Conservation (phyloP, 306 rosid species). For the Rosa rugosa region DNA sequence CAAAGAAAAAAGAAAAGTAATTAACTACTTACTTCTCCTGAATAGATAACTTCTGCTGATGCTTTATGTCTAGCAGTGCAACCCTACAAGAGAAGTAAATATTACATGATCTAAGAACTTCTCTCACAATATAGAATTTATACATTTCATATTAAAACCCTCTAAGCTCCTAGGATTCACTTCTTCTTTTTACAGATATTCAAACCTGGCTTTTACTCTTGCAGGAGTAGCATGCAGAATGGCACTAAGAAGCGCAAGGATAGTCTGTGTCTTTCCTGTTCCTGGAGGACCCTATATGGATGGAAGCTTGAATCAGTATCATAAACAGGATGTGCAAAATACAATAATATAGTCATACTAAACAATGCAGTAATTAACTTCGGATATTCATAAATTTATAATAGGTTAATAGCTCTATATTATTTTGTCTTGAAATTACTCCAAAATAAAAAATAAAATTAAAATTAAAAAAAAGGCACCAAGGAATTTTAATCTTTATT, state of each 20-base stretch:
- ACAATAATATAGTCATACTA: not conserved
- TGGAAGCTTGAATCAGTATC: conserved; percentile 36
- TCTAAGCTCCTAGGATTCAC: conserved; percentile 1
- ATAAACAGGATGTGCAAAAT: not conserved
- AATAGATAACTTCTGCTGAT: conserved; percentile 49
- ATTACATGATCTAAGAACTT: conserved; percentile 4
- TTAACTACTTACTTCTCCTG: conserved; percentile 64
- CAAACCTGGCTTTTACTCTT: conserved; percentile 75
- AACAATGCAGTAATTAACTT: not conserved
- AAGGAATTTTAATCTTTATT: too few relatives aligned
- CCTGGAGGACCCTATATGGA: conserved; percentile 96
- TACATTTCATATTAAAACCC: not conserved
- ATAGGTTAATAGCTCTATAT: not conserved
- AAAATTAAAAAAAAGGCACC: too few relatives aligned
- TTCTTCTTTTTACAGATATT: conserved; percentile 9
- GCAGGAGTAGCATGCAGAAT: conserved; percentile 93
- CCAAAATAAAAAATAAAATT: not conserved
- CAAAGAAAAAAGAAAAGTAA: not conserved
- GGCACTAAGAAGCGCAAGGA: conserved; percentile 88
- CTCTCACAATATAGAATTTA: not conserved
- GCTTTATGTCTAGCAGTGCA: conserved; percentile 51
- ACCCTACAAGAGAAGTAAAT: conserved; percentile 44
- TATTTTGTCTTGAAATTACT: not conserved
- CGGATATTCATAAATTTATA: too few relatives aligned
- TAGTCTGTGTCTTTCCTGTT: conserved; percentile 96